Evolutionary conservation across 345 rosid species (phyloP), one percentile per base, ranked within the genome.

Genomic region (Moricandia moricandioides): DNA sequence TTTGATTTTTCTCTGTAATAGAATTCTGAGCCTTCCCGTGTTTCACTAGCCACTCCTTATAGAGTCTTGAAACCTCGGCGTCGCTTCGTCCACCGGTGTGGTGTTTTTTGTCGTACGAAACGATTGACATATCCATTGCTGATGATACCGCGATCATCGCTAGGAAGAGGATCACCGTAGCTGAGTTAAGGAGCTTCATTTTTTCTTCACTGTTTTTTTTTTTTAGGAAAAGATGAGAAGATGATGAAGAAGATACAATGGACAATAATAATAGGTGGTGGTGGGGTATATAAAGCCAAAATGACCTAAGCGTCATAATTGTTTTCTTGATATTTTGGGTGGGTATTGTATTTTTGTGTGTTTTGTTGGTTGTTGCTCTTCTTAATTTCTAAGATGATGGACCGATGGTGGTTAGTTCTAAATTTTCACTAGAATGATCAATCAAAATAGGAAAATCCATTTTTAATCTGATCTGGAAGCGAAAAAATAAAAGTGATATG

Each of bases 81-180:
- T 91, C 95, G 31, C 83, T 72, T 54, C 61, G 70, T 34, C 3
- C 56, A 13, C 64, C 64, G 45, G 70, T 61, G 16, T 8, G 75
- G 72, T 91, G 92, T 18, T 56, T 70, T 61, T 79, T 71, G 68
- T 84, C 97, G 82, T 91, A 88, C 16, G 89, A 85, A 18, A 91
- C 66, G 74, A 93, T 91, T 35, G 97, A 93, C 90, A 85, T 84
- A 72, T 93, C 97, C n/a, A 77, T 39, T 56, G 97, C 92, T 0
- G 94, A 88, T 16, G 93, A 76, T 8, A 88, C 10, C 8, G 83
- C 57, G 66, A 85, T 60, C 52, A 83, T 62, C 17, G 82, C 1
- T 29, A 86, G 65, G 47, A 91, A 67, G 63, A 88, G 47, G 56
- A 82, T 7, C 34, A 65, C 67, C 73, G 71, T 60, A 54, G 79